Evolutionary conservation across 1,284 basidiomycete species (phyloP).

Genomic region (Vanrija humicola): DNA sequence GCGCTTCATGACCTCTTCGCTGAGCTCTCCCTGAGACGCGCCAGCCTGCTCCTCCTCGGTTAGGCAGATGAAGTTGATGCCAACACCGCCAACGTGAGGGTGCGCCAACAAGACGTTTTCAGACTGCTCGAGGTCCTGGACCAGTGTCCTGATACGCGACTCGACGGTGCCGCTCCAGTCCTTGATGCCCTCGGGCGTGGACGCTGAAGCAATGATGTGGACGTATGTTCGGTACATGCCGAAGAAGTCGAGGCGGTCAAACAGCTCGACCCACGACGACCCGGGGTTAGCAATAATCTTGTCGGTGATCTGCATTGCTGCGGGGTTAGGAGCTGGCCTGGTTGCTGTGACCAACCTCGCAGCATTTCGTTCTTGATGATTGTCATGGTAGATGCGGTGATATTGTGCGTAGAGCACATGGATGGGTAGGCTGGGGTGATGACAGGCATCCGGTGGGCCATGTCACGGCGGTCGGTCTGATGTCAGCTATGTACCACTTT

Average conservation of each 20-base stretch:
- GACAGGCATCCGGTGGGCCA: constrained; percentile 98
- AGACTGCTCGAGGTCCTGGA: constrained; percentile 95
- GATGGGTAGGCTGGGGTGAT: constrained; percentile 99
- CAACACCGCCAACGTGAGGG: constrained; percentile 92
- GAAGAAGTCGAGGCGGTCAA: constrained; percentile 94
- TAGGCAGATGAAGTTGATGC: constrained; percentile 77
- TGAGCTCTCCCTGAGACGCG: constrained; percentile 85
- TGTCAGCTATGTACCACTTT: background rate
- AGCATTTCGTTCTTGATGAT: constrained; percentile 97
- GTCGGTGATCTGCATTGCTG: constrained; percentile 89
- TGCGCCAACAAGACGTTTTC: constrained; percentile 88
- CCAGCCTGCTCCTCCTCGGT: constrained; percentile 79
- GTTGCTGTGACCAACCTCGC: constrained; percentile 58
- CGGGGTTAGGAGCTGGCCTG: background rate
- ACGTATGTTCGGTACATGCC: constrained; percentile 95
- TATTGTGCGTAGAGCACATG: constrained; percentile 99
- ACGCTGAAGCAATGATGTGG: constrained; percentile 92
- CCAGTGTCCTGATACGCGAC: constrained; percentile 88
- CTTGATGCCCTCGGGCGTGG: constrained; percentile 76
- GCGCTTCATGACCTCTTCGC: constrained; percentile 65
- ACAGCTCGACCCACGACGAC: constrained; percentile 86
- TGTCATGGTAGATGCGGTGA: constrained; percentile 90
- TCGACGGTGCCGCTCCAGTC: constrained; percentile 99
- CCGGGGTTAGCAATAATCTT: constrained; percentile 66
- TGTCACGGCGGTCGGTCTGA: constrained; percentile 86